Evolutionary conservation across 352 stramenopile genomes (phyloP).

Genomic region (Globisporangium acanthophoron): DNA sequence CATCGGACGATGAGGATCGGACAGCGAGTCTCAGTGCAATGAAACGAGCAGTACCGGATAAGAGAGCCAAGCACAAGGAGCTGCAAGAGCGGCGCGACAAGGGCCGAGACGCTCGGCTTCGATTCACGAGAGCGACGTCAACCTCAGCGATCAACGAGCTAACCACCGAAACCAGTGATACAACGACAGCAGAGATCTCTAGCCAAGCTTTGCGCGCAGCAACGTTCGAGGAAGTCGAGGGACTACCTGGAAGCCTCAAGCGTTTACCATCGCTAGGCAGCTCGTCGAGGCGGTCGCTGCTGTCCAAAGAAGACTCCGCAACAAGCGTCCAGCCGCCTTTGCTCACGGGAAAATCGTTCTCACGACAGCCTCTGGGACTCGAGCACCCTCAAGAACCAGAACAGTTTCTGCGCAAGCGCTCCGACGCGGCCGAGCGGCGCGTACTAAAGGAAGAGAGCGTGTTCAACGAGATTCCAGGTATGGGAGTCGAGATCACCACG

Average conservation of each 20-base stretch:
- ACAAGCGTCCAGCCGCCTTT: not conserved
- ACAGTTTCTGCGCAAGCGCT: constrained; percentile 48
- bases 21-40: not conserved
- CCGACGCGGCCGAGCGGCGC: constrained; percentile 18
- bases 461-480: constrained; percentile 36
- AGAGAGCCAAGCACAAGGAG: constrained; percentile 58
- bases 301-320: not conserved
- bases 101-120: constrained; percentile 42
- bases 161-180: not conserved
- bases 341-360: not conserved
- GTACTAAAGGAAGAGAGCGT: constrained; percentile 35
- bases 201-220: not conserved
- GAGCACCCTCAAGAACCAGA: constrained; percentile 30
- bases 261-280: not conserved
- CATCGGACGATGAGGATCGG: not conserved
- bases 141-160: constrained; percentile 5
- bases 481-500: constrained; percentile 51
- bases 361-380: constrained; percentile 2
- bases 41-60: constrained; percentile 32
- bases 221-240: constrained; percentile 9
- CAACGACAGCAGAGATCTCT: not conserved
- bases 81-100: constrained; percentile 55
- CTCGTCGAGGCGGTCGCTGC: constrained; percentile 3
- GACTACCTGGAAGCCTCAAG: constrained; percentile 1
- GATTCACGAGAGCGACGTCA: constrained; percentile 13